Evolutionary conservation across 1,284 basidiomycete species (phyloP), one percentile per base, ranked within the genome.

Genomic region (Trichosporon sp.): DNA sequence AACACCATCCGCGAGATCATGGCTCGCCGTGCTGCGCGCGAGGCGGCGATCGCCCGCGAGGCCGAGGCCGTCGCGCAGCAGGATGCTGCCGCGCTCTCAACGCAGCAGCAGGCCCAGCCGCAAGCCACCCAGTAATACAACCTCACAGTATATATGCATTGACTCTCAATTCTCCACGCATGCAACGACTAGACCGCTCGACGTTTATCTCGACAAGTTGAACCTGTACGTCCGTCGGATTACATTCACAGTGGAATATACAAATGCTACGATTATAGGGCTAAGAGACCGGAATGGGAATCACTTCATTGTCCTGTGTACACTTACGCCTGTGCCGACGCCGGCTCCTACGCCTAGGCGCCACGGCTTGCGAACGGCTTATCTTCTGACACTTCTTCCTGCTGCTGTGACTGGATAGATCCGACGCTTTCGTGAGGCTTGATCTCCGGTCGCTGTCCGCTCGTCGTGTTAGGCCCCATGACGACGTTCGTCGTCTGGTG

Each of bases 1-100:
- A 75, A 77, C 63, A 73, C 72, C 32, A 63, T 79, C 32, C 72
- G 73, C 63, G 75, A 73, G 58, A 78, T 80, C 62, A 77, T 75
- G 76, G 67, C 71, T 65, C 72, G 72, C 60, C 69, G 87, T 71
- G 80, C 81, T 62, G 81, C 83, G 80, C 82, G 87, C 72, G 88
- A 89, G 75, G 75, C 74, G 31, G 77, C 84, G 33, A 79, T 88
- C 40, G 71, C 37, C 19, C 33, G 16, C n/a, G 23, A 56, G 37
- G 57, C 59, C 23, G 23, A 57, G 32, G 6, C 7, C 19, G n/a
- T 57, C 32, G 49, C 49, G 25, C 14, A 31, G 16, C 5, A 4
- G 4, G 10, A 54, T 13, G 27, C 7, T 6, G 49, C 14, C 4
- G 49, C 49, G 2, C 14, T 21, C 14, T 13, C 13, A 23, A 23